Percentiles rank a stretch among this genome's conserved stretches.
phyloP scores from a whole-genome alignment of 2,329 filamentous ascomycete genomes.

The Cercospora sp. region DNA sequence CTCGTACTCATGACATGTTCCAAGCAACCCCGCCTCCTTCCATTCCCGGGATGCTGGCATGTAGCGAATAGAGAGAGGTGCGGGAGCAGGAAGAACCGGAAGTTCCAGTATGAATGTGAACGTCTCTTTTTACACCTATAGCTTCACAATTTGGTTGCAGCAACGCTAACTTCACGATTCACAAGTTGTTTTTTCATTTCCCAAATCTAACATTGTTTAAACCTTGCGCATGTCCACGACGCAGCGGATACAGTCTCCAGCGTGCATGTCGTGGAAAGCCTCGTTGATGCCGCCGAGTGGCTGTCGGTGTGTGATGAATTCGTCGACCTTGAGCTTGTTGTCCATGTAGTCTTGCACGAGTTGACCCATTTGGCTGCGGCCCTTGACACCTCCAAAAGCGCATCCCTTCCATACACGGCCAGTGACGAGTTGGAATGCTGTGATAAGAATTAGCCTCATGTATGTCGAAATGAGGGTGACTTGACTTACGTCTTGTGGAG shows the following conservation, averaged over 20 bases:
- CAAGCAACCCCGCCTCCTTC: neutral
- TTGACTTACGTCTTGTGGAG: slow-evolving; percentile 79
- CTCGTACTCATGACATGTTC: neutral
- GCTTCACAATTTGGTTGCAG: slow-evolving; percentile 3
- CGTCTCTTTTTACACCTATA: neutral
- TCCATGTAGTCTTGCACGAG: slow-evolving; percentile 88
- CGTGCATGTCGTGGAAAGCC: slow-evolving; percentile 92
- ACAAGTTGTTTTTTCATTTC: neutral
- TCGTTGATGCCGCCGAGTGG: slow-evolving; percentile 78
- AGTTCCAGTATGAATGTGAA: neutral
- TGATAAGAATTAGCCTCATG: slow-evolving; percentile 16
- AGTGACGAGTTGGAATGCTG: slow-evolving; percentile 97
- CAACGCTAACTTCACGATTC: slow-evolving; percentile 10
- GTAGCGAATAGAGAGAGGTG: neutral
- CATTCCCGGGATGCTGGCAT: neutral
- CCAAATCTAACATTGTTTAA: slow-evolving; percentile 15
- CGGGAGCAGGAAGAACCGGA: neutral
- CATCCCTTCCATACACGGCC: slow-evolving; percentile 97
- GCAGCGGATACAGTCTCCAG: slow-evolving; percentile 93
- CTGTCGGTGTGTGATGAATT: slow-evolving; percentile 98
- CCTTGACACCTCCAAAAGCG: slow-evolving; percentile 97
- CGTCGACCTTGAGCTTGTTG: slow-evolving; percentile 92
- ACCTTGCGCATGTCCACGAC: slow-evolving; percentile 67
- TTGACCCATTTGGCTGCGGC: slow-evolving; percentile 82
- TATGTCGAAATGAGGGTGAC: neutral